Conservation (phyloP, 202 grass and related monocot genomes). For the Dendrocalamus latiflorus region DNA sequence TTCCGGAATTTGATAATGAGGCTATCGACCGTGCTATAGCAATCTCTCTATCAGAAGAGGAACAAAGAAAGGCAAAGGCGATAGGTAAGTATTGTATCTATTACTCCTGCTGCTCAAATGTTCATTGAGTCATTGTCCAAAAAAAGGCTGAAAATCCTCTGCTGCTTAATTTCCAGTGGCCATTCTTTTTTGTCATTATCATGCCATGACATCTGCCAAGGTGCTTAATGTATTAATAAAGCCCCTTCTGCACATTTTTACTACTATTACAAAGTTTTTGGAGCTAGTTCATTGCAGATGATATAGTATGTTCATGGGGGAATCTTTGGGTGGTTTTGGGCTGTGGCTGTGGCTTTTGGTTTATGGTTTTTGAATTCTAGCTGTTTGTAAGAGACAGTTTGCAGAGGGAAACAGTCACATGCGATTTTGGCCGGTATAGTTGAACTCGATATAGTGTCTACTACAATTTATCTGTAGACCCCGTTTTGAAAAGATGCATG, state of each 20-base stretch:
- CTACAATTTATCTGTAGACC: too few species aligned
- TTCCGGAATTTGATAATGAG: constrained; percentile 64
- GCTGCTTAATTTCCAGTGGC: background rate
- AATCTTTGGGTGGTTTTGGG: too few species aligned
- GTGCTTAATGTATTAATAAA: background rate
- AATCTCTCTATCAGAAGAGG: constrained; percentile 46
- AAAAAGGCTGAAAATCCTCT: background rate
- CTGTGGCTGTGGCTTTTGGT: too few species aligned
- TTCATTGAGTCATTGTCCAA: background rate
- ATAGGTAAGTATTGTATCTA: constrained; percentile 41
- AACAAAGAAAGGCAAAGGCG: too few species aligned
- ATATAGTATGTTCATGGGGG: background rate
- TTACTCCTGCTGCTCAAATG: background rate
- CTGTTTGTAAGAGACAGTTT: too few species aligned
- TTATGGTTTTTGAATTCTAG: too few species aligned
- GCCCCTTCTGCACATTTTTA: background rate
- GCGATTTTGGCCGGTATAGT: too few species aligned
- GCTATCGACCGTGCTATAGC: constrained; percentile 93
- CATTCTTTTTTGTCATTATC: background rate
- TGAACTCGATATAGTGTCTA: too few species aligned
- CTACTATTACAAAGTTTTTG: background rate
- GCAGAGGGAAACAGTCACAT: too few species aligned
- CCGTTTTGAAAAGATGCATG: too few species aligned
- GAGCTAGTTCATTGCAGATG: background rate
- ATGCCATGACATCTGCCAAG: background rate